Conservation (phyloP, 2,329 filamentous ascomycete species). For the Fusarium begoniae region DNA sequence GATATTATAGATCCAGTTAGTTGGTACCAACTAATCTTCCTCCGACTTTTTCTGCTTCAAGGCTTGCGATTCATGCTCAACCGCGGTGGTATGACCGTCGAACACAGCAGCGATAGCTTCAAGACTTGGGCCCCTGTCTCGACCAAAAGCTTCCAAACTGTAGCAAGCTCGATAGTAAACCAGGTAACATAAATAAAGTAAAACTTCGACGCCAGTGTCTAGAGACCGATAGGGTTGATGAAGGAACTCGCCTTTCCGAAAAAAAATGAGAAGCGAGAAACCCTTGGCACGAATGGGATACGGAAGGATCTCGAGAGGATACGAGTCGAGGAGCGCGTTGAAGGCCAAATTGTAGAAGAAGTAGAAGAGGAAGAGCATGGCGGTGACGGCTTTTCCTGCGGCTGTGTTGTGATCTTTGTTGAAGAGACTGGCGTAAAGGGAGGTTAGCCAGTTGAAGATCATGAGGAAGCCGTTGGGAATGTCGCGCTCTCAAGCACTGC, state of each 20-base stretch:
- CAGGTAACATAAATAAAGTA: background rate
- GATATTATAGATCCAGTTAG: background rate
- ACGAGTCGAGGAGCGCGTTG: constrained; percentile 27
- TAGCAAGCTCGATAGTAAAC: background rate
- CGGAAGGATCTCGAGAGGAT: constrained; percentile 18
- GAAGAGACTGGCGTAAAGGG: constrained; percentile 21
- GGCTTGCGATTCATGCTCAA: background rate
- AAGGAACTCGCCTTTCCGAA: constrained; percentile 1
- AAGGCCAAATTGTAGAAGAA: constrained; percentile 34
- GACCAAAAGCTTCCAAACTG: background rate
- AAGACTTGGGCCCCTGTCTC: background rate
- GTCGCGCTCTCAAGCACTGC: constrained; percentile 4
- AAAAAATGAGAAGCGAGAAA: constrained; percentile 29
- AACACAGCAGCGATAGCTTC: background rate
- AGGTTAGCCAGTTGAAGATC: constrained; percentile 37
- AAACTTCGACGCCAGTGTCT: background rate
- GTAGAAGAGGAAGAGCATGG: constrained; percentile 25
- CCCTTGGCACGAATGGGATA: constrained; percentile 29
- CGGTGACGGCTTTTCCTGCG: constrained; percentile 16
- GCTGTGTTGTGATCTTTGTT: constrained; percentile 6
- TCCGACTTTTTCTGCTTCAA: background rate
- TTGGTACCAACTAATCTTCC: background rate
- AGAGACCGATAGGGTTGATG: background rate
- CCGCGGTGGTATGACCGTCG: background rate
- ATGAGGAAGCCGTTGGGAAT: constrained; percentile 32